Evolutionary conservation across 768 basidiomycete species (phyloP).

Genomic region (Calocybe indica): DNA sequence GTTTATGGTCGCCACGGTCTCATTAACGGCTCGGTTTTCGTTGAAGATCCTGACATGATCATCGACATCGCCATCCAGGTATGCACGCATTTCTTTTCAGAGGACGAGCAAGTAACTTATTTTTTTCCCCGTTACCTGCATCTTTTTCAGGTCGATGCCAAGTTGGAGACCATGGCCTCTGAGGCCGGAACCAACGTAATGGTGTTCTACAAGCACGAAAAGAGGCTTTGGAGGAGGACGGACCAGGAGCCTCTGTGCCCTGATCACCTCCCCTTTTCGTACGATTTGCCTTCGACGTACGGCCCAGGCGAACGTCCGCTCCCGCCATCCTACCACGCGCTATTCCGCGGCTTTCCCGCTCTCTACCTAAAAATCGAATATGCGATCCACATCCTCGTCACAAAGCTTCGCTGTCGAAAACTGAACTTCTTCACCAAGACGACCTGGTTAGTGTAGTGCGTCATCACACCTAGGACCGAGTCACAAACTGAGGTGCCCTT

Average conservation of each 20-base stretch:
- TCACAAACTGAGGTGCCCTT: neutral
- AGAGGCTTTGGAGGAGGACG: conserved; percentile 27
- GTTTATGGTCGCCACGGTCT: conserved; percentile 36
- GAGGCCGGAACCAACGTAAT: conserved; percentile 31
- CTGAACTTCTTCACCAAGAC: conserved; percentile 38
- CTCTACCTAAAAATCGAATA: conserved; percentile 39
- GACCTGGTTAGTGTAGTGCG: conserved; percentile 33
- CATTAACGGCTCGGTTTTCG: conserved; percentile 36
- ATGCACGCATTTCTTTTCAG: conserved; percentile 3
- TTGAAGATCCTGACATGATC: conserved; percentile 34
- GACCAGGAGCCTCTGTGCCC: conserved; percentile 14
- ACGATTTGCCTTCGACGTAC: conserved; percentile 41
- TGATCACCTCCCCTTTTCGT: conserved; percentile 34
- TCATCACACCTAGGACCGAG: neutral
- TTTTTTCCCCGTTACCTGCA: conserved; percentile 1
- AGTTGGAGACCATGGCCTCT: conserved; percentile 30
- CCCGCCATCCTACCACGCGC: conserved; percentile 42
- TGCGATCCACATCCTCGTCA: conserved; percentile 35
- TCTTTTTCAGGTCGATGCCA: conserved; percentile 33
- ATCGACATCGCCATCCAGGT: conserved; percentile 42
- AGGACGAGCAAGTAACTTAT: neutral
- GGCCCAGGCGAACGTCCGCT: conserved; percentile 25
- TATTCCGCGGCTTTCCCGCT: conserved; percentile 26
- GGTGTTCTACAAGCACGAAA: conserved; percentile 23
- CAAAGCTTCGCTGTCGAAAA: conserved; percentile 29